Evolutionary conservation across 2,329 filamentous ascomycete species (phyloP).

Genomic region (Diaporthe citrichinensis): DNA sequence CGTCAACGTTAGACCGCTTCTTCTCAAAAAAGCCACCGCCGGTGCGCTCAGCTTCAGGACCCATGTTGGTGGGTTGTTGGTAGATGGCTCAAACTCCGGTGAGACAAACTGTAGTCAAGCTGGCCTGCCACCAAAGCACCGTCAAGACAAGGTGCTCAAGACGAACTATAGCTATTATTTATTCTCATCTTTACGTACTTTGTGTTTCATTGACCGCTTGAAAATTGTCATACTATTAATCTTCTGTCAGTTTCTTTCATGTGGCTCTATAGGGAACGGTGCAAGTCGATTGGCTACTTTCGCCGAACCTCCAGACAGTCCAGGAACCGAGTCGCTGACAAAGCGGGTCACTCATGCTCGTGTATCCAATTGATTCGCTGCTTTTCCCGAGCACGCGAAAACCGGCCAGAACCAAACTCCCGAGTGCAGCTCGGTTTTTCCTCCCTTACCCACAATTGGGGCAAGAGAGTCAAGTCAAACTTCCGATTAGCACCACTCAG

Average conservation of each 20-base stretch:
- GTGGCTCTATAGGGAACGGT: background rate
- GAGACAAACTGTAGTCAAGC: background rate
- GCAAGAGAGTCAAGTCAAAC: background rate
- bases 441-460: background rate
- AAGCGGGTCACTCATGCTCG: background rate
- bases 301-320: background rate
- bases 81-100: background rate
- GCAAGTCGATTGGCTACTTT: conserved; percentile 3
- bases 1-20: background rate
- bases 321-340: conserved; percentile 4
- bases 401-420: background rate
- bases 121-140: background rate
- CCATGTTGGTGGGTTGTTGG: background rate
- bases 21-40: background rate
- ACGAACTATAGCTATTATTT: background rate
- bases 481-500: background rate
- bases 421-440: background rate
- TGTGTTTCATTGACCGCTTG: background rate
- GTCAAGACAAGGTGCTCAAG: background rate
- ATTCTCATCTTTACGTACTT: background rate
- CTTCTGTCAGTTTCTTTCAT: background rate
- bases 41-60: background rate
- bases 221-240: background rate
- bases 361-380: background rate
- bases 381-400: background rate